These are phyloP conservation scores for Phoma sp. DNA, from an alignment of 2,329 filamentous ascomycete genomes.

Conservation along the genomic window DNA sequence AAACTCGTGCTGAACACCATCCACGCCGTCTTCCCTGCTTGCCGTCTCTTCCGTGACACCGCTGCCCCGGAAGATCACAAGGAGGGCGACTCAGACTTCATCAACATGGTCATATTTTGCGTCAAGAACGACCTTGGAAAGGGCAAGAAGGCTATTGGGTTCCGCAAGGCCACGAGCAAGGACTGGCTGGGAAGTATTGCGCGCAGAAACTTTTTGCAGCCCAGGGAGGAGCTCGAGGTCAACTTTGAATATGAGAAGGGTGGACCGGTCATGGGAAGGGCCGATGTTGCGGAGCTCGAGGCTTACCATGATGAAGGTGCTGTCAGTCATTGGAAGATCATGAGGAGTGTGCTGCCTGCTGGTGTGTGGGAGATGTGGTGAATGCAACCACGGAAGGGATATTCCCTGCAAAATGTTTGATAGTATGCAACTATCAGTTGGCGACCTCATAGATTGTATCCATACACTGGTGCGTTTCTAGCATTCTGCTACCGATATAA, in stretches of 20 bases:
- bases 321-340: slow-evolving; percentile 87
- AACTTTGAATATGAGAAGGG: slow-evolving; percentile 46
- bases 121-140: slow-evolving; percentile 63
- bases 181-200: slow-evolving; percentile 79
- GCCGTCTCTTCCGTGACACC: slow-evolving; percentile 87
- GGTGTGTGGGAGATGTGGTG: slow-evolving; percentile 89
- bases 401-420: too few relatives aligned
- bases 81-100: slow-evolving; percentile 69
- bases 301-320: slow-evolving; percentile 79
- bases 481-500: too few relatives aligned
- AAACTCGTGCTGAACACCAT: slow-evolving; percentile 85
- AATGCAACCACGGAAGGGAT: neutral
- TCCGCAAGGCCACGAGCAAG: slow-evolving; percentile 68
- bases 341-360: slow-evolving; percentile 81
- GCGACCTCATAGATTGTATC: too few relatives aligned
- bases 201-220: slow-evolving; percentile 73
- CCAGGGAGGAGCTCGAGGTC: slow-evolving; percentile 72
- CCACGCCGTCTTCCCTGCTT: slow-evolving; percentile 80
- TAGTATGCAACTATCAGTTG: too few relatives aligned
- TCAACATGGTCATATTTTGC: slow-evolving; percentile 97
- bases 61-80: slow-evolving; percentile 57
- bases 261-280: slow-evolving; percentile 65
- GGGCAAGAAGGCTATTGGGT: slow-evolving; percentile 60
- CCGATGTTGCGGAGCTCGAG: slow-evolving; percentile 71
- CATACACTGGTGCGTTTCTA: too few relatives aligned